Evolutionary conservation across 2,329 filamentous ascomycete genomes (phyloP), one percentile per base, ranked within the genome.

Genomic region (Diaporthe sp.): DNA sequence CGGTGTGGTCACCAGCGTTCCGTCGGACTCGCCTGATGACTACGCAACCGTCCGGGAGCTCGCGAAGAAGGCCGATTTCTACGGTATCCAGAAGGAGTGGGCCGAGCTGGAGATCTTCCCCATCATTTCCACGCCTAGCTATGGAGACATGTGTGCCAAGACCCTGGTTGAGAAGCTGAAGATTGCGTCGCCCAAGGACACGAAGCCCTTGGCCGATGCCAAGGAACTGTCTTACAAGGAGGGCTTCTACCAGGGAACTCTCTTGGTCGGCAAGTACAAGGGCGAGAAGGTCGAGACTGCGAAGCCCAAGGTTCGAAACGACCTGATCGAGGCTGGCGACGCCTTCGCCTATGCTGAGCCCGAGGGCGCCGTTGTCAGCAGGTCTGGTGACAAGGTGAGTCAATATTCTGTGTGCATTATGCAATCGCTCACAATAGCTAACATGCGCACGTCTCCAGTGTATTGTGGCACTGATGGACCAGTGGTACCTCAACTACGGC

Each of bases 401-500:
- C 15, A 8, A 4, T 12, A 4, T 22, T 3, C n/a, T 28, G 8
- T 25, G 79, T 79, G 71, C 42, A 31, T 22, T 49, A 17, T 49
- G 44, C 19, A 49, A 49, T 17, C 17, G 44, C 17, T 22, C 44
- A 22, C 44, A 22, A 12, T 8, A 13, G 65, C 65, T 69, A 69
- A 69, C 34, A 55, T 15, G 31, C 4, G 10, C 15, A 2, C 8
- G 25, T 70, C 34, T 31, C 10, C n/a, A 69, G 51, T 98, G 97
- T 83, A 95, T 98, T 75, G 96, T 97, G 76, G 94, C 95, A 42
- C 92, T 96, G 79, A 92, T 98, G 82, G 96, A 98, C 80, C 97
- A 99, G 85, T 99, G 97, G 96, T 99, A 98, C 86, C 88, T 99
- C 80, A 96, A 98, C 86, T 99, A 99, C 81, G 97, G 97, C 77